phyloP scores from a whole-genome alignment of 306 rosid genomes.

The Ziziphus jujuba region DNA sequence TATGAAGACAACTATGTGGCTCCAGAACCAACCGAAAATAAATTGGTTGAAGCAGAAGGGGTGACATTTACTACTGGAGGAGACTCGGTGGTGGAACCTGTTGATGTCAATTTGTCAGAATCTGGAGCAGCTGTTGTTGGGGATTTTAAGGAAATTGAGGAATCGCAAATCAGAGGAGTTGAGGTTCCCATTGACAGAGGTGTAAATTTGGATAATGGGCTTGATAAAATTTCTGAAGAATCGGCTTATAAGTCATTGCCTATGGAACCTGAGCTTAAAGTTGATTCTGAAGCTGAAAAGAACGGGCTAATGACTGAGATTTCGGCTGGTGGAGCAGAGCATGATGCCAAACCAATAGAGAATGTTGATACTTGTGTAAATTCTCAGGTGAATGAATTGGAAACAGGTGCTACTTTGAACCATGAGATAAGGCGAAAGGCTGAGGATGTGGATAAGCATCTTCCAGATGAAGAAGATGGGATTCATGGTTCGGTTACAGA shows the following conservation, averaged over 20 bases:
- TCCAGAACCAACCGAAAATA: conserved; percentile 23
- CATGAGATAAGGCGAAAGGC: conserved; percentile 30
- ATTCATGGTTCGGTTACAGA: conserved; percentile 48
- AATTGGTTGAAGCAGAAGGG: conserved; percentile 24
- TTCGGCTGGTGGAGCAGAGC: conserved; percentile 12
- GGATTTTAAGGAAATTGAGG: conserved; percentile 38
- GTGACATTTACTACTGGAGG: conserved; percentile 25
- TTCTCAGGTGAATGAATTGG: conserved; percentile 27
- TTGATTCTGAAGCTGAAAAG: background rate
- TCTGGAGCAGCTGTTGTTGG: conserved; percentile 48
- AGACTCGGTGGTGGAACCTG: conserved; percentile 39
- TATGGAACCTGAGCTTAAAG: conserved; percentile 8
- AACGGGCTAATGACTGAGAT: conserved; percentile 3
- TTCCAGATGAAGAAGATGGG: conserved; percentile 38
- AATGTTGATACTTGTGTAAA: conserved; percentile 9
- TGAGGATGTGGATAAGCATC: conserved; percentile 36
- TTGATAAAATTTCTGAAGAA: conserved; percentile 39
- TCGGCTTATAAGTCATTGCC: conserved; percentile 19
- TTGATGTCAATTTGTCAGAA: conserved; percentile 26
- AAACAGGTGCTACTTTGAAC: conserved; percentile 25
- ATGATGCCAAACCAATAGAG: conserved; percentile 9
- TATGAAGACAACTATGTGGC: conserved; percentile 22
- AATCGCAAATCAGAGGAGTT: conserved; percentile 36
- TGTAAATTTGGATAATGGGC: conserved; percentile 47
- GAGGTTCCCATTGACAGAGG: conserved; percentile 30